Evolutionary conservation across 2,329 filamentous ascomycete genomes (phyloP), one percentile per base, ranked within the genome.

Genomic region (Plenodomus tracheiphilus): DNA sequence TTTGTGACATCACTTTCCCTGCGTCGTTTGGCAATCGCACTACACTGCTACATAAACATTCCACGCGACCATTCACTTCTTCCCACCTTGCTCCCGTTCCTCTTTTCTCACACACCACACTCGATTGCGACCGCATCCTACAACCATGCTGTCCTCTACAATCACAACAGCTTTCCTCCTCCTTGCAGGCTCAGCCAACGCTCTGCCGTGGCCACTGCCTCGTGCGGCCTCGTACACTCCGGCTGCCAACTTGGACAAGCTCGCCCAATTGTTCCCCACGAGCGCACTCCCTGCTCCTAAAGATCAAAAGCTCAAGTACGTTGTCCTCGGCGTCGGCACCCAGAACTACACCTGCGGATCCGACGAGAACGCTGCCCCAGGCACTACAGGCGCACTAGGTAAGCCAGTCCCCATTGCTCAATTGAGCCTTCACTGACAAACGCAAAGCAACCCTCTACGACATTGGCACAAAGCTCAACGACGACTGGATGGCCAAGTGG

Each of bases 311-410:
- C 74, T 81, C 39, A 76, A 78, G 59, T 76, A 75, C 52, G 67
- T 81, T 37, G 69, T 74, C 17, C 61, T 81, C 22, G 79, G 79
- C 32, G 68, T 78, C 21, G 79, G 79, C 21, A 79, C 76, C n/a
- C 78, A 81, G 54, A 81, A 80, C 70, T 81, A 80, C 59, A 77
- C 76, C 21, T 81, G 79, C 56, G 41, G 56, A 2, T 49, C 51
- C 18, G 62, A 69, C 30, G 55, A 55, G 18, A 61, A 62, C 19
- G 59, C 49, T 25, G 60, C 41, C 41, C 66, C 68, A 34, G 66
- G 58, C 15, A 68, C 68, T 11, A 69, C 66, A 39, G 69, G 69
- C 18, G 69, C 69, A 32, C 17, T 57, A 28, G 69, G 69, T 71
- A 64, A 47, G 64, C 45, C 19, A 19, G 17, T n/a, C 9, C 5